Percentiles rank a stretch among this genome's conserved stretches.
Evolutionary conservation across 2,329 filamentous ascomycete genomes (phyloP).

Genomic region (Xylaria sp.): DNA sequence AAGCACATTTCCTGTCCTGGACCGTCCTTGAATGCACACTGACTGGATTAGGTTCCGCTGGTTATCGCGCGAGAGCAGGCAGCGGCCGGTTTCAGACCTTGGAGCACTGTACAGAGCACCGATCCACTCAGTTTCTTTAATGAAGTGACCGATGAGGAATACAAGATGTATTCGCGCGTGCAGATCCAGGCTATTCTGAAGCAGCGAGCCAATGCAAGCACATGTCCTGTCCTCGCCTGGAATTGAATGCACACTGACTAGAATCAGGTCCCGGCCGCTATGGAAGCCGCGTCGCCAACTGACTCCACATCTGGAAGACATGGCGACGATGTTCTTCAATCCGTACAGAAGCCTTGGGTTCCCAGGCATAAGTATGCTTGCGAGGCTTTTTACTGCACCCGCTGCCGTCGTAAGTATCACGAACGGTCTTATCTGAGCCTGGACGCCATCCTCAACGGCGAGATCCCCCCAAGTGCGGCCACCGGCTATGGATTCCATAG

Average conservation of each 20-base stretch:
- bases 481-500: constrained; percentile 50
- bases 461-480: constrained; percentile 45
- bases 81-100: constrained; percentile 14
- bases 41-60: constrained; percentile 26
- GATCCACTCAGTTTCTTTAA: constrained; percentile 42
- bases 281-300: background rate
- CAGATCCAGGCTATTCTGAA: constrained; percentile 45
- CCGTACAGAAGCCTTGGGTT: constrained; percentile 36
- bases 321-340: background rate
- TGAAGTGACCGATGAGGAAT: constrained; percentile 40
- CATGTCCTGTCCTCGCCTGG: background rate
- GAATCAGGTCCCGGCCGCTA: constrained; percentile 25
- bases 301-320: constrained; percentile 22
- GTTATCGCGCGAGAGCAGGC: no score
- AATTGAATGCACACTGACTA: background rate
- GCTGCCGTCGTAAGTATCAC: constrained; percentile 41
- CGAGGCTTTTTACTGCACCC: constrained; percentile 45
- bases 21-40: background rate
- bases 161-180: constrained; percentile 41
- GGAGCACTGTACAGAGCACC: constrained; percentile 38
- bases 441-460: constrained; percentile 44
- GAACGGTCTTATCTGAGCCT: constrained; percentile 47
- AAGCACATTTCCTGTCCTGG: constrained; percentile 18
- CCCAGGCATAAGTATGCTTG: constrained; percentile 40
- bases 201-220: constrained; percentile 46